Evolutionary conservation across 2,329 filamentous ascomycete genomes (phyloP), one percentile per base, ranked within the genome.

Genomic region (Pseudogymnoascus sp.): DNA sequence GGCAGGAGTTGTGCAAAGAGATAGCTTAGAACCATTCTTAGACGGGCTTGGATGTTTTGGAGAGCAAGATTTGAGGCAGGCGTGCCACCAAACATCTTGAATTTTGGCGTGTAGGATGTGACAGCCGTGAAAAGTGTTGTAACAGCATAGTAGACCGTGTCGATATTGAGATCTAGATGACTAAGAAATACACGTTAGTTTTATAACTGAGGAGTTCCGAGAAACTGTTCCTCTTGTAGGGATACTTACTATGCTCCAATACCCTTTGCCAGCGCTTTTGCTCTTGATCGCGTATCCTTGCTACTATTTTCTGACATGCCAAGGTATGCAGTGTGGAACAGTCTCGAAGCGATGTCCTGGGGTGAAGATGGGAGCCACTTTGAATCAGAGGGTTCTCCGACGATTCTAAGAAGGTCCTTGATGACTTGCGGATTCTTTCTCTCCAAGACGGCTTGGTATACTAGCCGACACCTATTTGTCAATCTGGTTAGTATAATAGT

Each of bases 161-260:
- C 90, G 63, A 93, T 91, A 69, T 91, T 84, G 49, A 91, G 77
- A 69, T 93, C 83, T 3, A 84, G 79, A 71, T 95, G 91, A 69
- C 18, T 49, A 23, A 37, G 35, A n/a, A 37, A 37, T 37, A 37
- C 35, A 37, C 14, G 35, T 37, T 37, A 37, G 35, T 14, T 14
- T 37, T 37, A 6, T 14, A 37, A 37, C 35, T 37, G 35, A 37
- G 35, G 35, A 37, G 35, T n/a, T 37, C 35, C 12, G 35, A 37
- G 35, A 37, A 37, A 37, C 35, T n/a, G 35, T 37, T n/a, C 35
- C 35, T 37, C 35, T 37, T 37, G 35, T 37, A 37, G 35, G 35
- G 35, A 37, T 37, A n/a, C 35, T 37, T 37, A 37, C 35, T 91
- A 87, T 14, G 83, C 79, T 2, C 89, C 90, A 61, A 93, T 91